Evolutionary conservation across 495 filamentous ascomycete genomes (phyloP).

Genomic region (Collariella sp.): DNA sequence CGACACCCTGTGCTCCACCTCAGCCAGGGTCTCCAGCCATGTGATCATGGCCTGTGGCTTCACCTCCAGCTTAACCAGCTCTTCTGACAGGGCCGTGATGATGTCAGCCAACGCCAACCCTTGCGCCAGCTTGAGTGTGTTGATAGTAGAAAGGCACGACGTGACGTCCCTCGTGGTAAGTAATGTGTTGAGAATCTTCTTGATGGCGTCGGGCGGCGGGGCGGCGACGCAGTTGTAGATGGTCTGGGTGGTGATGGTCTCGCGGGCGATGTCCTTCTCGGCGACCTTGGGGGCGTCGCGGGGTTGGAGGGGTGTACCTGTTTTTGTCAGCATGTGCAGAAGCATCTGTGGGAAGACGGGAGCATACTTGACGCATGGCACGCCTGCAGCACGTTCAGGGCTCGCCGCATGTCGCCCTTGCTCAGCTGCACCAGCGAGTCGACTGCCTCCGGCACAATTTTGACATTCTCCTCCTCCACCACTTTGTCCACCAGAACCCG

Average conservation of each 20-base stretch:
- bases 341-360: not conserved
- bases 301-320: slow-evolving; percentile 61
- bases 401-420: slow-evolving; percentile 93
- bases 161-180: slow-evolving; percentile 77
- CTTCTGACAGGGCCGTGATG: slow-evolving; percentile 71
- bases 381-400: slow-evolving; percentile 91
- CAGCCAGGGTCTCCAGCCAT: slow-evolving; percentile 87
- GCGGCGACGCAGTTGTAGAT: slow-evolving; percentile 98
- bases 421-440: slow-evolving; percentile 77
- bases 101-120: slow-evolving; percentile 95
- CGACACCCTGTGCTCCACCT: slow-evolving; percentile 84
- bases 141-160: slow-evolving; percentile 75
- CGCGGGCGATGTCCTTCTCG: slow-evolving; percentile 54
- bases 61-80: slow-evolving; percentile 74
- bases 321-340: slow-evolving; percentile 9
- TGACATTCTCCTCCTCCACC: slow-evolving; percentile 76
- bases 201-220: slow-evolving; percentile 83
- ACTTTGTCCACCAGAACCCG: slow-evolving; percentile 77
- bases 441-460: slow-evolving; percentile 68
- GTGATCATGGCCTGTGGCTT: slow-evolving; percentile 77
- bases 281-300: slow-evolving; percentile 52
- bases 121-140: slow-evolving; percentile 72
- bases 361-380: slow-evolving; percentile 82
- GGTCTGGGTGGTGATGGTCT: slow-evolving; percentile 78
- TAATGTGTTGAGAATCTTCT: slow-evolving; percentile 72